Evolutionary conservation across 371 early-diverging fungal genomes (phyloP).

Genomic region (Syncephalastrum monosporum): DNA sequence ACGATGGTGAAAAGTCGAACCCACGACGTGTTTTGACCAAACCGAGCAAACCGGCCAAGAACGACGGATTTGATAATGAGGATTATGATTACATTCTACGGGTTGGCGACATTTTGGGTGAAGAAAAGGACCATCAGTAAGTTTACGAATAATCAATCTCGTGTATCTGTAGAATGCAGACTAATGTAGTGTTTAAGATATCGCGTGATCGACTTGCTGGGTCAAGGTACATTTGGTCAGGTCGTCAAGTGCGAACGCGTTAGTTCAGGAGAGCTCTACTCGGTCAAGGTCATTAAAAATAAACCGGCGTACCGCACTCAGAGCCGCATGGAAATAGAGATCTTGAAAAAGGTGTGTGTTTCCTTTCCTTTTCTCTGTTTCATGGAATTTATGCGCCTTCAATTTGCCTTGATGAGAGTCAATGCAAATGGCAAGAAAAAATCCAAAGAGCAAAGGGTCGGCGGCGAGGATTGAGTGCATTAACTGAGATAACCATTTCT

Average conservation of each 20-base stretch:
- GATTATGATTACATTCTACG: constrained; percentile 95
- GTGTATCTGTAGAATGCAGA: neutral
- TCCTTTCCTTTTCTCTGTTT: neutral
- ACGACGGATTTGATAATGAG: constrained; percentile 95
- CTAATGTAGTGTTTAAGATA: constrained; percentile 49
- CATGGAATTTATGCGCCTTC: neutral
- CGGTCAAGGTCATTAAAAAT: constrained; percentile 98
- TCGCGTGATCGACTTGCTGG: constrained; percentile 85
- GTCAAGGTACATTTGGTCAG: constrained; percentile 98
- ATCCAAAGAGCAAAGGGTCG: too few relatives aligned
- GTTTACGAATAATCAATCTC: constrained; percentile 3
- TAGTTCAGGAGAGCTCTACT: constrained; percentile 82
- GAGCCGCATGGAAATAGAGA: constrained; percentile 92
- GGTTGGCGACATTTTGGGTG: constrained; percentile 89
- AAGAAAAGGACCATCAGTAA: constrained; percentile 80
- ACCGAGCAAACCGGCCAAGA: constrained; percentile 85
- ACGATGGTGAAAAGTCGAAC: constrained; percentile 61
- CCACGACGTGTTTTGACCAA: constrained; percentile 93
- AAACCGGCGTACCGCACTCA: constrained; percentile 94
- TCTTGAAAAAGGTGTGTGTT: constrained; percentile 70
- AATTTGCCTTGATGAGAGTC: neutral
- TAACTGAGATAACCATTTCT: too few relatives aligned
- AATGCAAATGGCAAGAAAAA: neutral
- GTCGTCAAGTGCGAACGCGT: constrained; percentile 92
- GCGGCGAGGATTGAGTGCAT: too few relatives aligned